Percentiles rank a stretch among this genome's conserved stretches.
Conservation (phyloP, 2,329 filamentous ascomycete genomes). For the Trichoderma polysporum region DNA sequence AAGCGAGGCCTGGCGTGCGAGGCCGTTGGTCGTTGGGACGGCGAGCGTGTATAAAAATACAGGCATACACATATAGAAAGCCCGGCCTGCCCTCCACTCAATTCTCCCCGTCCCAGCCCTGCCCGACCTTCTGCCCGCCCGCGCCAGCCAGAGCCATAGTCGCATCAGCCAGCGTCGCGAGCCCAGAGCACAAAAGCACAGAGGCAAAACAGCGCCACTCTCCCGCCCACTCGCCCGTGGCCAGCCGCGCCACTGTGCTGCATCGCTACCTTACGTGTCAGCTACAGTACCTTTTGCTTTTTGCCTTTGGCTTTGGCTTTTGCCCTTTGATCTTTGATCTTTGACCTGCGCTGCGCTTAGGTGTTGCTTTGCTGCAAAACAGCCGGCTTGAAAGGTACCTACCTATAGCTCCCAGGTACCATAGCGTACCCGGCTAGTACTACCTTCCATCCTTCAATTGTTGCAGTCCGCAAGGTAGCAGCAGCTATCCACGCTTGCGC, state of each 20-base stretch:
- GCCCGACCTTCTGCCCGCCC: conserved; percentile 17
- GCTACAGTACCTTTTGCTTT: not conserved
- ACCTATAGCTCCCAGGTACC: not conserved
- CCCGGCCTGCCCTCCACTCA: conserved; percentile 45
- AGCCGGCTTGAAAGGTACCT: not conserved
- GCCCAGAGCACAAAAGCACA: conserved; percentile 8
- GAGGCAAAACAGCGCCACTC: conserved; percentile 14
- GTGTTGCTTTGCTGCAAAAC: not conserved
- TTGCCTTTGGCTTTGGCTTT: not conserved
- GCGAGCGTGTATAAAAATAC: conserved; percentile 46
- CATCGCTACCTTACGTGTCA: conserved; percentile 8
- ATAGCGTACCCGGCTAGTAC: not conserved
- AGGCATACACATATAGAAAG: conserved; percentile 46
- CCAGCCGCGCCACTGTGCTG: not conserved
- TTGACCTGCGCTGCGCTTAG: not conserved
- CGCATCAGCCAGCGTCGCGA: conserved; percentile 5
- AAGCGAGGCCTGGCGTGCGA: conserved; percentile 37
- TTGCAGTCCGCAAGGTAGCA: not conserved
- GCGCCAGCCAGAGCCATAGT: too few relatives aligned
- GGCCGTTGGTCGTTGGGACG: conserved; percentile 35
- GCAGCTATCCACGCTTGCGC: not conserved
- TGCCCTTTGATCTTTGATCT: too few relatives aligned
- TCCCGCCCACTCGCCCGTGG: not conserved
- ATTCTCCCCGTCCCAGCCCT: conserved; percentile 33
- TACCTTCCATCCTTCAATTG: too few relatives aligned